phyloP scores from a whole-genome alignment of 495 filamentous ascomycete species.

The Emericellopsis terricola region DNA sequence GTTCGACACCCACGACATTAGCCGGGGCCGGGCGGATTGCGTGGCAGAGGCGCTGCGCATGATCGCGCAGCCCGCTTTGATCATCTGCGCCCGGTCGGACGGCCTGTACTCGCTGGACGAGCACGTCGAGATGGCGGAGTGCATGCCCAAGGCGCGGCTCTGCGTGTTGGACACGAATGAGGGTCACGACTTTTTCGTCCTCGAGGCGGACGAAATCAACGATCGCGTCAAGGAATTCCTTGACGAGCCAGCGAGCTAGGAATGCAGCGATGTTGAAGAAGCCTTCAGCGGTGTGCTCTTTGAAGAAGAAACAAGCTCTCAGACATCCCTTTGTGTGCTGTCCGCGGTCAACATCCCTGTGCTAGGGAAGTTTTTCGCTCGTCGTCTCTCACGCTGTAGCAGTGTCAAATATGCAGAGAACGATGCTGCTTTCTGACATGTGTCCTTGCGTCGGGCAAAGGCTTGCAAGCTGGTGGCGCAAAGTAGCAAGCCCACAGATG shows the following conservation, averaged over 20 bases:
- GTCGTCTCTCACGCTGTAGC: too few species aligned
- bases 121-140: not conserved
- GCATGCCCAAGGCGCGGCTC: not conserved
- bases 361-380: too few species aligned
- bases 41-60: slow-evolving; percentile 7
- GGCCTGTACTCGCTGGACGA: slow-evolving; percentile 9
- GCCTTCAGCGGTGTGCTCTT: too few species aligned
- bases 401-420: too few species aligned
- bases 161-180: not conserved
- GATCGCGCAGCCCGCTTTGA: slow-evolving; percentile 10
- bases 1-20: slow-evolving; percentile 21
- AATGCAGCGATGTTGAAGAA: too few species aligned
- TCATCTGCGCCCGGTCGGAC: slow-evolving; percentile 18
- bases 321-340: too few species aligned
- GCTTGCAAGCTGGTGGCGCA: too few species aligned
- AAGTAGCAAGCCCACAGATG: too few species aligned
- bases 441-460: too few species aligned
- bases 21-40: slow-evolving; percentile 6
- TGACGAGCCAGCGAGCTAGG: not conserved
- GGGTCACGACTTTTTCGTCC: not conserved
- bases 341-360: too few species aligned
- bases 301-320: too few species aligned
- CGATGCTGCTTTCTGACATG: too few species aligned
- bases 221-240: not conserved
- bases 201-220: not conserved